These are phyloP conservation scores for Corynespora cassiicola DNA, from an alignment of 2,329 filamentous ascomycete genomes.

Conservation along the genomic window DNA sequence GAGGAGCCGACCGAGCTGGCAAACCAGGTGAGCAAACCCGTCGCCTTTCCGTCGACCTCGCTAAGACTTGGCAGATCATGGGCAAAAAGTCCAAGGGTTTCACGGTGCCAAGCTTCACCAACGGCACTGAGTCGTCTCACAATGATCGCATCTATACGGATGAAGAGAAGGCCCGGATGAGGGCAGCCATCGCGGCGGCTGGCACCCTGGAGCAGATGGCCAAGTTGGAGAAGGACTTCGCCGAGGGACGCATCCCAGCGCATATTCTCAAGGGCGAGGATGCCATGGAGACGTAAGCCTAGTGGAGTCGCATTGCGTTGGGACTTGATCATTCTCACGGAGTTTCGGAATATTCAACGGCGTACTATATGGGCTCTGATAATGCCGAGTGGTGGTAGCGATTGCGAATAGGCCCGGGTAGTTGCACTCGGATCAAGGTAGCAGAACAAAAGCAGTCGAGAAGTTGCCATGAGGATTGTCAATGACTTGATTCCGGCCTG, in stretches of 20 bases:
- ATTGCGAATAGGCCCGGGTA: too few species aligned
- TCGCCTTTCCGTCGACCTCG: not conserved
- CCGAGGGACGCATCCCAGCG: constrained; percentile 81
- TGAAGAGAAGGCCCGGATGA: constrained; percentile 82
- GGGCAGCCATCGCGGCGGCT: constrained; percentile 86
- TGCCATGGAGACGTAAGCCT: constrained; percentile 34
- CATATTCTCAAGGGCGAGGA: constrained; percentile 35
- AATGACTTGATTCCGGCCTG: too few species aligned
- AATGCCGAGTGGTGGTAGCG: too few species aligned
- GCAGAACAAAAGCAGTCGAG: too few species aligned
- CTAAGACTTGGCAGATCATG: constrained; percentile 67
- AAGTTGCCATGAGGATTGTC: too few species aligned
- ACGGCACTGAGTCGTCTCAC: constrained; percentile 40
- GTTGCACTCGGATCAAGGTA: too few species aligned
- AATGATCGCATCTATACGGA: constrained; percentile 79
- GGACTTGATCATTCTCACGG: not conserved
- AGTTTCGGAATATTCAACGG: too few species aligned
- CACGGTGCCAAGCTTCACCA: constrained; percentile 58
- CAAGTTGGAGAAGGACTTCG: constrained; percentile 86
- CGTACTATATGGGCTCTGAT: too few species aligned
- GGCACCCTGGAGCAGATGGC: constrained; percentile 91
- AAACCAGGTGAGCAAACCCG: constrained; percentile 61
- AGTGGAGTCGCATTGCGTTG: not conserved
- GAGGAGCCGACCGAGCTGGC: constrained; percentile 83
- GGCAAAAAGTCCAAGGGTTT: constrained; percentile 81